A percentile compares a stretch with the other conserved stretches of the same genome.
phyloP scores from a whole-genome alignment of 2,329 filamentous ascomycete genomes.

The Pyrenophora teres region DNA sequence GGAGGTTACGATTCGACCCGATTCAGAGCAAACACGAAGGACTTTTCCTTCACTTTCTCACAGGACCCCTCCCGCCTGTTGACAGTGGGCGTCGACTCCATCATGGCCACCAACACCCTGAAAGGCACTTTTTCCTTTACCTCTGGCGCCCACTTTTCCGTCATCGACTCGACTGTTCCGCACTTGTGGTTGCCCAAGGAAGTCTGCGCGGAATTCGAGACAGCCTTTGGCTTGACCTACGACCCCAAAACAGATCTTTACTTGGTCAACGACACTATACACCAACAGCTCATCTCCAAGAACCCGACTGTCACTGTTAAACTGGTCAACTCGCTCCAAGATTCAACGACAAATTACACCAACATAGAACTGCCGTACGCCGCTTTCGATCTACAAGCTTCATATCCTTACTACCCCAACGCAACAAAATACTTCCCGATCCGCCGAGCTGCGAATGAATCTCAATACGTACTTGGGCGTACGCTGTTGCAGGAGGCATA shows the following conservation, averaged over 20 bases:
- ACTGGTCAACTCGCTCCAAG: slow-evolving; percentile 36
- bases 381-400: slow-evolving; percentile 54
- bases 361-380: slow-evolving; percentile 54
- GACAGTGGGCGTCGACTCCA: slow-evolving; percentile 42
- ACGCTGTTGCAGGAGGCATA: slow-evolving; percentile 71
- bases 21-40: slow-evolving; percentile 36
- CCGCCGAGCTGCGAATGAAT: slow-evolving; percentile 59
- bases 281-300: slow-evolving; percentile 32
- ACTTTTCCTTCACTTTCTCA: slow-evolving; percentile 41
- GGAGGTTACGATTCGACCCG: slow-evolving; percentile 51
- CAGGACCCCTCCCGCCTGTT: slow-evolving; percentile 38
- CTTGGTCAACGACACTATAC: slow-evolving; percentile 46
- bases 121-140: slow-evolving; percentile 43
- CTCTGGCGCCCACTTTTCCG: slow-evolving; percentile 37
- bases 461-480: slow-evolving; percentile 66
- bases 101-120: slow-evolving; percentile 38
- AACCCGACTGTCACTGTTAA: slow-evolving; percentile 49
- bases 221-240: slow-evolving; percentile 48
- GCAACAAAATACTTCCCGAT: slow-evolving; percentile 71
- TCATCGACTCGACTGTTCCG: slow-evolving; percentile 50
- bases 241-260: slow-evolving; percentile 46
- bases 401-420: slow-evolving; percentile 62
- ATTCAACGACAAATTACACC: slow-evolving; percentile 44
- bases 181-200: slow-evolving; percentile 49
- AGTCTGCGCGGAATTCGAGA: slow-evolving; percentile 48